Percentiles rank a stretch among this genome's conserved stretches.
Conservation (phyloP, 2,329 filamentous ascomycete genomes). For the Alternaria hordeiaustralica region DNA sequence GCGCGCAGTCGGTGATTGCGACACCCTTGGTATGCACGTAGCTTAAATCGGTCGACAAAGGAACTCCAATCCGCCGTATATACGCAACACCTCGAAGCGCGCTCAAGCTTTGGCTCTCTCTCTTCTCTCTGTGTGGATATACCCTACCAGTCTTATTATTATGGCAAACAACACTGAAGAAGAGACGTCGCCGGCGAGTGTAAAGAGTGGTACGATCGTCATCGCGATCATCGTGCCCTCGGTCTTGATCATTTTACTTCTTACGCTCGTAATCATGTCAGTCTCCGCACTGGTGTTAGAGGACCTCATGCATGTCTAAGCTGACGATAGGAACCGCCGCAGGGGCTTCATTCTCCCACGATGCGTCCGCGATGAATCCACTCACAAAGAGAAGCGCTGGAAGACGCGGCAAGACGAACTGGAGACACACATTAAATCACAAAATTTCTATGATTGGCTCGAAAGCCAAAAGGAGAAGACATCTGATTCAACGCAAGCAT, state of each 20-base stretch:
- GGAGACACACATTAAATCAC: slow-evolving; percentile 38
- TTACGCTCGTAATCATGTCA: slow-evolving; percentile 41
- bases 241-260: slow-evolving; percentile 38
- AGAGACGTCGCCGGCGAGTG: neutral
- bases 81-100: neutral
- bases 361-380: slow-evolving; percentile 14
- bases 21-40: slow-evolving; percentile 17
- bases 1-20: slow-evolving; percentile 9
- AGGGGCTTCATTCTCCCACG: slow-evolving; percentile 34
- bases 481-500: slow-evolving; percentile 18
- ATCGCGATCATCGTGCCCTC: slow-evolving; percentile 43
- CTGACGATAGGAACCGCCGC: slow-evolving; percentile 21
- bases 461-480: slow-evolving; percentile 30
- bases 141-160: neutral
- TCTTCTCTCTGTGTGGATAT: neutral
- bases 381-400: slow-evolving; percentile 27
- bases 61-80: slow-evolving; percentile 4
- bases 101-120: neutral
- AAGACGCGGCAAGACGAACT: slow-evolving; percentile 41
- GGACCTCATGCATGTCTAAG: neutral
- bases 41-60: slow-evolving; percentile 19
- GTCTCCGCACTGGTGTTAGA: slow-evolving; percentile 1
- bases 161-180: slow-evolving; percentile 24
- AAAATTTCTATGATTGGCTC: slow-evolving; percentile 45
- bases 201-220: slow-evolving; percentile 25